Base-by-base conservation (phyloP, 1,284 basidiomycete species). In the Puccinia polysora region DNA sequence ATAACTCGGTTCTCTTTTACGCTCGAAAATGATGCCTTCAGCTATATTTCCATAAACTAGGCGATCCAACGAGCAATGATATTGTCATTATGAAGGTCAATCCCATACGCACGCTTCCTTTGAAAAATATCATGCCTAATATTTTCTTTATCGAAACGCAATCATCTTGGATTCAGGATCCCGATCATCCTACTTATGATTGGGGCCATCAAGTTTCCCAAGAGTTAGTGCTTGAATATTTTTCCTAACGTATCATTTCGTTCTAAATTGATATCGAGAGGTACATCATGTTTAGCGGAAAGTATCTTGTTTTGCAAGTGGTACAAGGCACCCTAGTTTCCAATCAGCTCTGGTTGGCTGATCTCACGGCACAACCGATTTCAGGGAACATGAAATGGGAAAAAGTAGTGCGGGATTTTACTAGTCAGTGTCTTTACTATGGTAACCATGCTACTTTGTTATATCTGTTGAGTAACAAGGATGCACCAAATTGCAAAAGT, bases 271-370 rank as follows among this genome's bases (percentile, higher is more conserved):
- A n/a, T n/a, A n/a, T n/a, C n/a, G n/a, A n/a, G n/a, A n/a, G n/a
- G n/a, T n/a, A n/a, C n/a, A n/a, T n/a, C n/a, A n/a, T n/a, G n/a
- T n/a, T n/a, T n/a, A n/a, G n/a, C n/a, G n/a, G n/a, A n/a, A n/a
- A n/a, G n/a, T n/a, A n/a, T n/a, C n/a, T n/a, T n/a, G n/a, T n/a
- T n/a, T n/a, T n/a, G n/a, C n/a, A n/a, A n/a, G n/a, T n/a, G n/a
- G 78, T 80, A 43, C 84, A 84, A 77, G 89, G 89, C 76, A 87
- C 85, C 15, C 83, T 86, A n/a, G 52, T 60, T 75, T 89, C 87
- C 84, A 86, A 88, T 76, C 78, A 85, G 15, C 78, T 89, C 0
- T 90, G 88, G 88, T 82, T 89, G 49, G 84, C 87, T 1, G 86
- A 89, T 76, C 81, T 89, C 8, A 78, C 84, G 55, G 81, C 84